Evolutionary conservation across 2,329 filamentous ascomycete species (phyloP).

Genomic region (Sporothrix brunneoviolacea): DNA sequence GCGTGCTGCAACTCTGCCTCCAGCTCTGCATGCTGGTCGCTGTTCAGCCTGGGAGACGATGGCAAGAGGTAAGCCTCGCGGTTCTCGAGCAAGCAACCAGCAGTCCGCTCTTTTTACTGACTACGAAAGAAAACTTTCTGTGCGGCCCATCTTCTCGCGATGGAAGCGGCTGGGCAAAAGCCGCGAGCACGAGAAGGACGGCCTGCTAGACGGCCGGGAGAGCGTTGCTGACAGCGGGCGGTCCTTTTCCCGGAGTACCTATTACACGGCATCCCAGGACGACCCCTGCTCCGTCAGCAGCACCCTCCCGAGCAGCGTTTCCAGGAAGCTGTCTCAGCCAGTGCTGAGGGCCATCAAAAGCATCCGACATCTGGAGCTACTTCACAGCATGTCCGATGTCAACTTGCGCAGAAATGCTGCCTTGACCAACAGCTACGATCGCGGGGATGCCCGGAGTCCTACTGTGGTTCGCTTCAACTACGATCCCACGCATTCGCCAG

Average conservation of each 20-base stretch:
- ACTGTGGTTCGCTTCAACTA: too few species aligned
- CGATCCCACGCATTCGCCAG: background rate
- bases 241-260: background rate
- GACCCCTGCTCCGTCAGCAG: background rate
- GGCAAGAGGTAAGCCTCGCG: slow-evolving; percentile 3
- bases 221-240: background rate
- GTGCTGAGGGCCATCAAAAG: slow-evolving; percentile 11
- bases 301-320: background rate
- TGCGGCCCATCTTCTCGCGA: slow-evolving; percentile 2
- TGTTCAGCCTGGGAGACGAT: background rate
- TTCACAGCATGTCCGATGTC: background rate
- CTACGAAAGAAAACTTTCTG: slow-evolving; percentile 3
- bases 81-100: background rate
- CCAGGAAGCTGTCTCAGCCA: slow-evolving; percentile 10
- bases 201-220: background rate
- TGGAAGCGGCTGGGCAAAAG: slow-evolving; percentile 8
- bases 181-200: background rate
- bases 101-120: background rate
- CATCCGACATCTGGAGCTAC: slow-evolving; percentile 1
- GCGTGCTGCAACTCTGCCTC: background rate
- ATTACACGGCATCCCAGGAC: background rate
- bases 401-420: background rate
- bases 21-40: background rate
- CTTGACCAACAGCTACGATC: background rate
- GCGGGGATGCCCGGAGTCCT: background rate